These are phyloP conservation scores for Ganoderma boninense DNA, from an alignment of 1,284 basidiomycete genomes.

Conservation along the genomic window DNA sequence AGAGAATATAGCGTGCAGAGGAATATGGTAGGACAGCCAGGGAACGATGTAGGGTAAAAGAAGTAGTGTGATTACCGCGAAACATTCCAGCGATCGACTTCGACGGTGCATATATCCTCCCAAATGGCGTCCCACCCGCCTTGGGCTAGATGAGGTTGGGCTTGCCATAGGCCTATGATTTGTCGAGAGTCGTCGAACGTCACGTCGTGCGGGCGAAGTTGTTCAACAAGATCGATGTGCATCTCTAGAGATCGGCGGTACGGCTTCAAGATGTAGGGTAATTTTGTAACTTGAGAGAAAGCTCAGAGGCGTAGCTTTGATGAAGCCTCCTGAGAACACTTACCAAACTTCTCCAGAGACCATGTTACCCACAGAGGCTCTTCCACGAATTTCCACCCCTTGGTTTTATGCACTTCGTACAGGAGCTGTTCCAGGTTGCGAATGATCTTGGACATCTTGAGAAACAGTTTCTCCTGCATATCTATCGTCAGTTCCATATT, in stretches of 20 bases:
- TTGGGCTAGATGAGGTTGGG: conserved; percentile 70
- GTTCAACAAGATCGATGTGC: conserved; percentile 63
- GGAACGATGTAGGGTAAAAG: not conserved
- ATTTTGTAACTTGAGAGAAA: conserved; percentile 54
- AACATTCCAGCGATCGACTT: conserved; percentile 75
- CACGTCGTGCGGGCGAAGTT: conserved; percentile 68
- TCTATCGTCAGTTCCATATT: not conserved
- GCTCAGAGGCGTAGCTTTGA: not conserved
- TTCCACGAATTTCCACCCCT: conserved; percentile 74
- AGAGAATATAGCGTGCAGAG: not conserved
- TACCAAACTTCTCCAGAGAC: conserved; percentile 81
- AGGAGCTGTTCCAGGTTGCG: conserved; percentile 71
- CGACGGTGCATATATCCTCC: conserved; percentile 78
- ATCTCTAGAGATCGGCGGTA: conserved; percentile 74
- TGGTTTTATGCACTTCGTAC: conserved; percentile 71
- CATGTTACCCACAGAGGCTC: conserved; percentile 84
- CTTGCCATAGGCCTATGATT: conserved; percentile 67
- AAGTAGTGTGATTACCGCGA: conserved; percentile 29
- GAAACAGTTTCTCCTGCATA: conserved; percentile 71
- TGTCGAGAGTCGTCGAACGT: conserved; percentile 73
- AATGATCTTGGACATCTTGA: conserved; percentile 64
- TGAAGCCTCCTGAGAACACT: conserved; percentile 23
- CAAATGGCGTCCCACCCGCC: conserved; percentile 73
- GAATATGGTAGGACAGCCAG: not conserved
- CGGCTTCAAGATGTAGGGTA: conserved; percentile 63